Percentiles rank a stretch among this genome's conserved stretches.
phyloP scores from a whole-genome alignment of 2,329 filamentous ascomycete species.

The Nannizziopsis arthrosporioides region DNA sequence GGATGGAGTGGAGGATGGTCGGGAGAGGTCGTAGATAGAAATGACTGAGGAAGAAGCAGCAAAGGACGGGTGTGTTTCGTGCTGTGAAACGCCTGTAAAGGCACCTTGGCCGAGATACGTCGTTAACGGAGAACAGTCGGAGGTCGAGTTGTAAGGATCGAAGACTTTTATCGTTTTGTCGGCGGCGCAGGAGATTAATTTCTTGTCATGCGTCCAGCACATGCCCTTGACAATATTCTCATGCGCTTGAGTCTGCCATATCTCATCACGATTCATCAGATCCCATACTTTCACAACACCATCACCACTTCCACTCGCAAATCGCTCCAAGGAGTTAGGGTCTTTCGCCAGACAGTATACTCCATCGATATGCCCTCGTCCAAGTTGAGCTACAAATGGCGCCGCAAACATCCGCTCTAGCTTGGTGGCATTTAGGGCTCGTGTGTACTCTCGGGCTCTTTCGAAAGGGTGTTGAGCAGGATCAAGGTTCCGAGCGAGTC shows the following conservation, averaged over 20 bases:
- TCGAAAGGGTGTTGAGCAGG: constrained; percentile 84
- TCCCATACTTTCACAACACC: constrained; percentile 93
- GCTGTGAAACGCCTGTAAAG: constrained; percentile 74
- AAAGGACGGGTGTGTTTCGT: constrained; percentile 66
- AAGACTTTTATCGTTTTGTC: constrained; percentile 84
- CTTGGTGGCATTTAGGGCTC: constrained; percentile 74
- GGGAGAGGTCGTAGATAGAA: constrained; percentile 76
- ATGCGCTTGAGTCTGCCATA: constrained; percentile 71
- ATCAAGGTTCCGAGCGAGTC: constrained; percentile 50
- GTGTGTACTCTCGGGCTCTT: constrained; percentile 71
- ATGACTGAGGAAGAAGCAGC: constrained; percentile 65
- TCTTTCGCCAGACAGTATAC: constrained; percentile 73
- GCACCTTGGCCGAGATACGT: constrained; percentile 75
- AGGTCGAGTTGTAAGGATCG: constrained; percentile 68
- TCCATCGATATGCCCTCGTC: constrained; percentile 83
- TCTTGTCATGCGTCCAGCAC: constrained; percentile 76
- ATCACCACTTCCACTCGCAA: constrained; percentile 79
- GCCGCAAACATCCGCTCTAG: constrained; percentile 83
- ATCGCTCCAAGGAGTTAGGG: constrained; percentile 57
- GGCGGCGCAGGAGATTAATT: constrained; percentile 72
- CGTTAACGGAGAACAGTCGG: constrained; percentile 58
- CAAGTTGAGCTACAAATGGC: constrained; percentile 76
- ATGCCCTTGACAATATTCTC: constrained; percentile 89
- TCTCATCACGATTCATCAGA: constrained; percentile 57
- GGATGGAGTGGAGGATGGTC: constrained; percentile 62